Evolutionary conservation across 2,329 filamentous ascomycete species (phyloP).

Genomic region (Chalara sp.): DNA sequence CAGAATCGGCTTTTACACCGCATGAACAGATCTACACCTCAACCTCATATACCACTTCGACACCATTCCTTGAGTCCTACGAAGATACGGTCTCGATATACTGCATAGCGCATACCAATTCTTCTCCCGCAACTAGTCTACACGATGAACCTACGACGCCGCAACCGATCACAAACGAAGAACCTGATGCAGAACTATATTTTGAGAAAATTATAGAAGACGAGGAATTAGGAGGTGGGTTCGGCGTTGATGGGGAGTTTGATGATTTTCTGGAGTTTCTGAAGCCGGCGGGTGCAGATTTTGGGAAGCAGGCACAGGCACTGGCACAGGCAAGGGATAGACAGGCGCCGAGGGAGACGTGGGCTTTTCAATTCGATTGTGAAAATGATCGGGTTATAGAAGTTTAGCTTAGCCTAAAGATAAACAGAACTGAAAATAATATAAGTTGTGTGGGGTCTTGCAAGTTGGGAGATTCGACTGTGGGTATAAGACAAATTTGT

Average conservation of each 20-base stretch:
- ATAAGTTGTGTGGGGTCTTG: background rate
- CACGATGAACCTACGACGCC: background rate
- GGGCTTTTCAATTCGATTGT: background rate
- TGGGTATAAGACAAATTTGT: no score
- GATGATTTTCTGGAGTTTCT: background rate
- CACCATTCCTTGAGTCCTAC: background rate
- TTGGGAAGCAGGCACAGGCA: background rate
- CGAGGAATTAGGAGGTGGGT: background rate
- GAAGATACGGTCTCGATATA: background rate
- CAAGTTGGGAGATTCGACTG: no score
- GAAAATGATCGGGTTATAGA: background rate
- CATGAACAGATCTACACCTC: background rate
- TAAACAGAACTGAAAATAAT: background rate
- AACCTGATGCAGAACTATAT: background rate
- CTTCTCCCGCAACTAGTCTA: background rate
- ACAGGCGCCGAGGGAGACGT: background rate
- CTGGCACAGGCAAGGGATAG: background rate
- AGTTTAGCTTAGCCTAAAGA: background rate
- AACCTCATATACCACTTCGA: background rate
- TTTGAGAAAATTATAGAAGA: background rate
- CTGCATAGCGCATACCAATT: background rate
- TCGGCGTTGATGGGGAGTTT: background rate
- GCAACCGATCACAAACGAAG: background rate
- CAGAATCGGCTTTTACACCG: background rate
- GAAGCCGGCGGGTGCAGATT: background rate